Conservation (phyloP, 805 yeast genomes). For the Cyberlindnera euphorbiae region DNA sequence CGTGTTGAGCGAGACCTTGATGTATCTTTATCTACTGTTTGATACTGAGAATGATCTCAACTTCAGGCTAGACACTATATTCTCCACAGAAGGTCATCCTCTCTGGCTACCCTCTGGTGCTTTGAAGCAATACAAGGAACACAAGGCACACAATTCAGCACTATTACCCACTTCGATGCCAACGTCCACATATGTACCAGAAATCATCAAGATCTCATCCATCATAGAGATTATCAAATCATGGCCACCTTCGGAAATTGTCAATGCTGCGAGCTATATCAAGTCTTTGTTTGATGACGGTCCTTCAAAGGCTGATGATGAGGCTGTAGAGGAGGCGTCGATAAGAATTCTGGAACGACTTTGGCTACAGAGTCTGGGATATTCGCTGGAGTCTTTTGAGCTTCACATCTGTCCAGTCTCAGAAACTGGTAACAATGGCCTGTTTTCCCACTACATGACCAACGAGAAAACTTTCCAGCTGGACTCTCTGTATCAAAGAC, state of each 20-base stretch:
- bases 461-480: conserved; percentile 9
- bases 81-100: conserved; percentile 91
- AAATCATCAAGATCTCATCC: neutral
- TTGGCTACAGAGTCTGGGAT: conserved; percentile 5
- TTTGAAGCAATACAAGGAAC: conserved; percentile 23
- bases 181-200: neutral
- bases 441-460: conserved; percentile 12
- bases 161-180: neutral
- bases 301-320: neutral
- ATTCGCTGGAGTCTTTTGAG: neutral
- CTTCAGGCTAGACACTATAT: conserved; percentile 37
- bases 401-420: too few species aligned
- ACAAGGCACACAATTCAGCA: neutral
- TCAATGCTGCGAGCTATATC: conserved; percentile 8
- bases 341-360: conserved; percentile 1
- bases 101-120: conserved; percentile 55
- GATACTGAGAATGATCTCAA: conserved; percentile 58
- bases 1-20: conserved; percentile 81
- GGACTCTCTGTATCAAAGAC: conserved; percentile 15
- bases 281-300: conserved; percentile 6
- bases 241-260: conserved; percentile 6
- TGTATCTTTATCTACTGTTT: conserved; percentile 75
- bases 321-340: neutral
- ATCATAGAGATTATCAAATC: conserved; percentile 3
- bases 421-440: neutral